These are phyloP conservation scores for Magnaporthiopsis rhizophila DNA, from an alignment of 2,329 filamentous ascomycete species.

Conservation along the genomic window DNA sequence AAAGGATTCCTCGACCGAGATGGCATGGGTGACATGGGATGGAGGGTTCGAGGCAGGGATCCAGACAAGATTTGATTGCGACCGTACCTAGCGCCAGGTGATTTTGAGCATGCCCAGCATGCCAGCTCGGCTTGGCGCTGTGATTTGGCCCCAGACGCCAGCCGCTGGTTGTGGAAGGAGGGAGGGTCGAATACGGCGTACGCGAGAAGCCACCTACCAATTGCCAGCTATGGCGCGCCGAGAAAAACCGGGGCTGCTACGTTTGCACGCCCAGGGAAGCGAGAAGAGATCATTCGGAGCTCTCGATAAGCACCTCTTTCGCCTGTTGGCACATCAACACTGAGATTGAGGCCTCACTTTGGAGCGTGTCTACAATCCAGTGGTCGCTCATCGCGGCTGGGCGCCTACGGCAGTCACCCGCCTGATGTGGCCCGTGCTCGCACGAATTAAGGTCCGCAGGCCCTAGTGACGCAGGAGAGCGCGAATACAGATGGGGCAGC, in stretches of 20 bases:
- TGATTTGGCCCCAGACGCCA: not conserved
- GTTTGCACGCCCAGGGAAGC: too few species aligned
- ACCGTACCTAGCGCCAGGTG: not conserved
- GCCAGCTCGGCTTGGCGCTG: not conserved
- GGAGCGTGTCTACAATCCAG: not conserved
- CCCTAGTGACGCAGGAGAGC: not conserved
- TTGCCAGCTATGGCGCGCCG: not conserved
- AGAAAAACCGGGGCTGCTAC: not conserved
- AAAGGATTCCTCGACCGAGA: too few species aligned
- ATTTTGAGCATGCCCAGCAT: not conserved
- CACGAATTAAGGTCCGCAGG: not conserved
- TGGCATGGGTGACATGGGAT: too few species aligned
- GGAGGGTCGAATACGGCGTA: not conserved
- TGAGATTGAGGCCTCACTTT: not conserved
- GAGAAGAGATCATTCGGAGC: not conserved
- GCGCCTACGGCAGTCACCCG: too few species aligned
- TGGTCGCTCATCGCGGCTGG: not conserved
- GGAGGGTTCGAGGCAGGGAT: not conserved
- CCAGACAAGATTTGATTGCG: not conserved
- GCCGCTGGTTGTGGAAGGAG: not conserved
- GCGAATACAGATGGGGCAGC: not conserved
- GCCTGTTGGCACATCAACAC: not conserved
- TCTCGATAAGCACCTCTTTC: not conserved
- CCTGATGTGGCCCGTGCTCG: not conserved
- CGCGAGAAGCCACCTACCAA: not conserved